These are phyloP conservation scores for Neocatenulostroma microsporum DNA, from an alignment of 2,329 filamentous ascomycete species.

Conservation along the genomic window DNA sequence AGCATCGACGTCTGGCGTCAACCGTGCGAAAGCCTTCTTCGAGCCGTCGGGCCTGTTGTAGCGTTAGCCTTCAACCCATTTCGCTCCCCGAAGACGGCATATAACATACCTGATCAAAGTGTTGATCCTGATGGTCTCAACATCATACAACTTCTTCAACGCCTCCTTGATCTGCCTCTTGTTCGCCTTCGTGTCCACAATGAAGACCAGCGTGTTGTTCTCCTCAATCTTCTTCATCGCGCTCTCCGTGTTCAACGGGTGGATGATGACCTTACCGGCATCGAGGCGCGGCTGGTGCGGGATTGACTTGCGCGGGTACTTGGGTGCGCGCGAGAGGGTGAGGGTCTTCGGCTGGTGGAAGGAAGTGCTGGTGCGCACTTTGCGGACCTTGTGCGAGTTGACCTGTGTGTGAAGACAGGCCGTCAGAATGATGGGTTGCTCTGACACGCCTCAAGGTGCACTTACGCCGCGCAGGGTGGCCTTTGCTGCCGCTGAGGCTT, in stretches of 20 bases:
- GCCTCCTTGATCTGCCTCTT: slow-evolving; percentile 99
- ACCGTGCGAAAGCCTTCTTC: slow-evolving; percentile 97
- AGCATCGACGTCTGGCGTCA: slow-evolving; percentile 94
- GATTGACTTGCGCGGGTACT: slow-evolving; percentile 95
- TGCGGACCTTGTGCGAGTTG: slow-evolving; percentile 78
- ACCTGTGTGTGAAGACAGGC: slow-evolving; percentile 48
- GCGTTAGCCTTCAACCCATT: background rate
- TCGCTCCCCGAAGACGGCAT: slow-evolving; percentile 22
- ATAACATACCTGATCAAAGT: slow-evolving; percentile 77
- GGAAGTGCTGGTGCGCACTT: slow-evolving; percentile 84
- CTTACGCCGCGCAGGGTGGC: slow-evolving; percentile 92
- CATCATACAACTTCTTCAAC: slow-evolving; percentile 98
- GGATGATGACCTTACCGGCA: slow-evolving; percentile 94
- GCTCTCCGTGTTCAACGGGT: slow-evolving; percentile 98
- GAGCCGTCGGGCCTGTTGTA: slow-evolving; percentile 71
- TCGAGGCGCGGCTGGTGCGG: slow-evolving; percentile 85
- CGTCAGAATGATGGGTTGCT: slow-evolving; percentile 44
- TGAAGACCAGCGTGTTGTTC: slow-evolving; percentile 81
- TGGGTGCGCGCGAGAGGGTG: slow-evolving; percentile 78
- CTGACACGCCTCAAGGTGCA: slow-evolving; percentile 45
- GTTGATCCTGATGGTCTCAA: slow-evolving; percentile 98
- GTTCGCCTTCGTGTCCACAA: slow-evolving; percentile 67
- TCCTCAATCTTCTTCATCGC: slow-evolving; percentile 99
- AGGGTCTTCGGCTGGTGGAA: slow-evolving; percentile 99
- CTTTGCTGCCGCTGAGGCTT: slow-evolving; percentile 92